Percentiles rank a stretch among this genome's conserved stretches.
Evolutionary conservation across 116 monocot genomes (phyloP).

Genomic region (Trichopus zeylanicus): DNA sequence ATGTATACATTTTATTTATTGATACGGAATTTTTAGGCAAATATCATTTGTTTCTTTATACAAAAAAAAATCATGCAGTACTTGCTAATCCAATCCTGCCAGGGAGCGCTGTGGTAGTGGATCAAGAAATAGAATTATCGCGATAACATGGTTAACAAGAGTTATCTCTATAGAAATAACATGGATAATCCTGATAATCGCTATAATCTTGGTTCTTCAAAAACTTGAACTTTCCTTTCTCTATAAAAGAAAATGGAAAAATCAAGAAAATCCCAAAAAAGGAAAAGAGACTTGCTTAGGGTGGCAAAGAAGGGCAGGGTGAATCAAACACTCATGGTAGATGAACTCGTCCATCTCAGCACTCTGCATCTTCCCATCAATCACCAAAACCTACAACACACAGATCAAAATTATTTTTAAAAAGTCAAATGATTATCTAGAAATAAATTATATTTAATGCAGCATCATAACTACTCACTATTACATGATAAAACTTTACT

Average conservation of each 20-base stretch:
- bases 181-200: too few relatives aligned
- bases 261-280: neutral
- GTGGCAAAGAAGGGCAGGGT: slow-evolving; percentile 46
- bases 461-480: neutral
- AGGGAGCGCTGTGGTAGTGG: too few relatives aligned
- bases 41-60: too few relatives aligned
- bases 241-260: neutral
- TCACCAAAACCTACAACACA: slow-evolving; percentile 33
- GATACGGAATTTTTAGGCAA: too few relatives aligned
- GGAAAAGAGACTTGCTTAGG: slow-evolving; percentile 27
- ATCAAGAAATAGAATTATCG: too few relatives aligned
- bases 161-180: too few relatives aligned
- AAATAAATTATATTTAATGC: neutral
- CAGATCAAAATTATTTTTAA: neutral
- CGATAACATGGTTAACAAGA: too few relatives aligned
- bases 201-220: too few relatives aligned
- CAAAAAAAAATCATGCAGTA: too few relatives aligned
- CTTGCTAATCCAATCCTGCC: too few relatives aligned
- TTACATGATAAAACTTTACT: neutral
- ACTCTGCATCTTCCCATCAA: slow-evolving; percentile 73
- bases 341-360: slow-evolving; percentile 63
- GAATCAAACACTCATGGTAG: slow-evolving; percentile 58
- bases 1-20: too few relatives aligned
- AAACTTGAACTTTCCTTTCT: too few relatives aligned
- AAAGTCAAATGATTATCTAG: neutral